Conservation (phyloP, 306 rosid genomes). For the Casuarina cunninghamiana region DNA sequence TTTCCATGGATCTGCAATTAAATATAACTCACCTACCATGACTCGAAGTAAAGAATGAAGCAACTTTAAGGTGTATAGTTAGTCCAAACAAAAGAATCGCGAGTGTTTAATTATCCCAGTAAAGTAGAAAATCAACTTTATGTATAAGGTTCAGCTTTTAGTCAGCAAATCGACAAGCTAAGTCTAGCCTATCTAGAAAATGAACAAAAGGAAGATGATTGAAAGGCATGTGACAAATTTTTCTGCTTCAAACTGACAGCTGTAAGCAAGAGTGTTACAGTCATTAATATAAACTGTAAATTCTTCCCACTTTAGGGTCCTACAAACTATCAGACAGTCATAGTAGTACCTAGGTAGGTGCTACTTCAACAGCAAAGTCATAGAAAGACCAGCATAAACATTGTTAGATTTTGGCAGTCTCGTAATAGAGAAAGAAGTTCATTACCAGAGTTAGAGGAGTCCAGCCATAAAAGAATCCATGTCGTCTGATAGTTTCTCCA, state of each 20-base stretch:
- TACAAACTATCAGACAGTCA: constrained; percentile 1
- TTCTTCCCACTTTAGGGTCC: background rate
- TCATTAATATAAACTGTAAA: background rate
- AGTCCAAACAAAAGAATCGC: background rate
- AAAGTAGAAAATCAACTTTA: background rate
- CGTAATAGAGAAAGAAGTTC: constrained; percentile 14
- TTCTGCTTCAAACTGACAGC: background rate
- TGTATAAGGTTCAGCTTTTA: background rate
- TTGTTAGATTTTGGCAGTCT: constrained; percentile 5
- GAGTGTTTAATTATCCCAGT: background rate
- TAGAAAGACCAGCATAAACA: constrained; percentile 18
- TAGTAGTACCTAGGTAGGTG: constrained; percentile 5
- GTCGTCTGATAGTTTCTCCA: constrained; percentile 74
- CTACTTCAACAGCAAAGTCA: constrained; percentile 8
- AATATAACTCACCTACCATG: background rate
- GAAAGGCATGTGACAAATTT: background rate
- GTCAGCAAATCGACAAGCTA: background rate
- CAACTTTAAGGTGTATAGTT: background rate
- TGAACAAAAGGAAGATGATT: background rate
- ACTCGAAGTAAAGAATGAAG: background rate
- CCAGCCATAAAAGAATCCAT: constrained; percentile 88
- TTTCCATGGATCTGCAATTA: background rate
- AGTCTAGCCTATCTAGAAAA: background rate
- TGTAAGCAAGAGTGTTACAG: background rate
- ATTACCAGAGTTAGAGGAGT: constrained; percentile 79